Evolutionary conservation across 441 rosid genomes (phyloP), one percentile per base, ranked within the genome.

Genomic region (Euphorbia corollata): DNA sequence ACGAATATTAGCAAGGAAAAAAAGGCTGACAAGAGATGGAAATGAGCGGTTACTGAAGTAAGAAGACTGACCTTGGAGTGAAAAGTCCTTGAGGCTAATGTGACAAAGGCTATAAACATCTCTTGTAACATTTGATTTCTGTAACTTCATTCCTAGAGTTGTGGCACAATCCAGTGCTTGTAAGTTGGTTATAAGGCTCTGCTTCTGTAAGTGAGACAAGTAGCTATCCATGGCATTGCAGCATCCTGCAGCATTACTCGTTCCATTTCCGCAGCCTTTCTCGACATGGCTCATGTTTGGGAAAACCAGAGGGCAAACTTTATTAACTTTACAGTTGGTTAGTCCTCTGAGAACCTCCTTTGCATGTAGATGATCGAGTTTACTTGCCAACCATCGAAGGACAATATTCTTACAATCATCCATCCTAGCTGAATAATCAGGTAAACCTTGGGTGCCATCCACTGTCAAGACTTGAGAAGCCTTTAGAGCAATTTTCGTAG

Each of bases 81-180:
- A 88, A 84, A 93, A 90, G 85, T 93, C 97, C 81, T 90, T 86
- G 67, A 92, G 96, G 74, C 85, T 93, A 66, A 93, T 80, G 73
- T 82, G 97, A 77, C 97, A 93, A 67, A 85, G 84, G 63, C 76
- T 79, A 71, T 87, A 93, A 74, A 93, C 71, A 67, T 93, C 80
- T 67, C 64, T 84, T 27, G 88, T 81, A 41, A 90, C 80, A 73
- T 86, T 90, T 15, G 80, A 77, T 68, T 78, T 84, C 73, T 82
- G 92, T 45, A 93, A 79, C 82, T 86, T 86, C 79, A 73, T 64
- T 19, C 94, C 96, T 1, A 90, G 75, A 6, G 82, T 82, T 23
- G 92, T 78, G 68, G 98, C 94, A 23, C 98, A 93, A 72, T 93
- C 89, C 78, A 90, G 75, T 61, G 97, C 97, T 73, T 93, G 98